Base-by-base conservation (phyloP, 225 moss, liverwort and hornwort genomes). In the Bryoerythrophyllum caledonicum region DNA sequence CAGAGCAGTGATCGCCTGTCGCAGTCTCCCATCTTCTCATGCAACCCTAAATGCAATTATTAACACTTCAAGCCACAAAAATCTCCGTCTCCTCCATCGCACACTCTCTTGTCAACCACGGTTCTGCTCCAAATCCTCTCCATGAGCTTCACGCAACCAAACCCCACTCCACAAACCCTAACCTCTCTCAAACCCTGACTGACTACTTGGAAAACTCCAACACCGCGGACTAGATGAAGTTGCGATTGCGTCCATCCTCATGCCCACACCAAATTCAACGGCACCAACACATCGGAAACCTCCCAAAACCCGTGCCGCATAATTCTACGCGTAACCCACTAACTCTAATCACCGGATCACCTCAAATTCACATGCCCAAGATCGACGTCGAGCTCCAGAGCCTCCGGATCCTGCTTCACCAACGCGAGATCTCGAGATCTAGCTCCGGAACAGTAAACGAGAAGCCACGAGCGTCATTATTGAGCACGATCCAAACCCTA, bases 1-100 rank as follows among this genome's bases (percentile, higher is more conserved):
- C 81, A 83, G 63, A 88, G 76, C 61, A 86, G 81, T 56, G 88
- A 86, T 77, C 79, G 83, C 75, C 76, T 79, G 74, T 86, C 88
- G 60, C 79, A 64, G 28, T 83, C 88, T 54, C 81, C 81, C 88
- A 88, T 88, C 26, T 85, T 82, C 85, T 82, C 85, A 79, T 72
- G 51, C 79, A 79, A 74, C 66, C 80, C 81, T 69, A 66, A 20
- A 37, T 63, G 19, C 49, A 21, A 55, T 26, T 26, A 65, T 57
- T 23, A 59, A 21, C 68, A 21, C 46, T 27, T 10, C 17, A 78
- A 65, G 61, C 14, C 10, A 26, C 12, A 74, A 30, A 74, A 32
- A 51, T n/a, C 70, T 78, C 67, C 72, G 56, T 37, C 30, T 34
- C 68, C 74, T 75, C 65, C 54, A 64, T 54, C 40, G 12, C 55